Conservation (phyloP, 345 rosid genomes). For the Clausena lansium region DNA sequence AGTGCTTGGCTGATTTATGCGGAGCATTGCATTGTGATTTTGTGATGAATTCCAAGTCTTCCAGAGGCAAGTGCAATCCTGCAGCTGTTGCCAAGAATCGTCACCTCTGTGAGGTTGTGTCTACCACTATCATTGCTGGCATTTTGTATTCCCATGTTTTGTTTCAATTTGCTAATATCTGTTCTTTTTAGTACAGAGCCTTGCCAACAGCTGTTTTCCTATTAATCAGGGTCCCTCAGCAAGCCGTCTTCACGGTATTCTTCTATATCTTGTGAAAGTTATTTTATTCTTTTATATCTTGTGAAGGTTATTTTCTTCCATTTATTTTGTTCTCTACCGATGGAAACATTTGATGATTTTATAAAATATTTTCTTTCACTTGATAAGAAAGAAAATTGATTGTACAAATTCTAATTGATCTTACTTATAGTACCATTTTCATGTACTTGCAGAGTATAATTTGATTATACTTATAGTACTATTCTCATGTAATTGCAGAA, state of each 20-base stretch:
- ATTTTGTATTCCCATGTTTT: conserved; percentile 5
- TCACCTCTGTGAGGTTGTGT: conserved; percentile 85
- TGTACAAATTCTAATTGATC: conserved; percentile 7
- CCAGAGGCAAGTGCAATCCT: conserved; percentile 78
- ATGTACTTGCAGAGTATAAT: conserved; percentile 41
- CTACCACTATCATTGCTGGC: conserved; percentile 1
- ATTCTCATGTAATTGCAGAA: conserved; percentile 42
- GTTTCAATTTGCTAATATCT: not conserved
- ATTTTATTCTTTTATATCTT: too few relatives aligned
- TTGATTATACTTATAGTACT: conserved; percentile 14
- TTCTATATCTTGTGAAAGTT: conserved; percentile 9
- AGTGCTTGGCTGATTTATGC: conserved; percentile 92
- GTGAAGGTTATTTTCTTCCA: not conserved
- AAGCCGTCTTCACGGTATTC: conserved; percentile 83
- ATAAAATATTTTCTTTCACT: not conserved
- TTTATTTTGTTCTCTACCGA: not conserved
- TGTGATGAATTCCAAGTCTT: conserved; percentile 53
- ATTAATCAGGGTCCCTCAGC: conserved; percentile 71
- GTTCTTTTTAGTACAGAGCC: conserved; percentile 47
- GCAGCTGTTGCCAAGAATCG: conserved; percentile 80
- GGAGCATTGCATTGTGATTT: conserved; percentile 96
- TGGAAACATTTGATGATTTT: conserved; percentile 7
- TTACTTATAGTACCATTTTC: conserved; percentile 18
- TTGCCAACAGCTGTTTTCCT: conserved; percentile 92
- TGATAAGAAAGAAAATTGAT: conserved; percentile 1